A percentile compares a stretch with the other conserved stretches of the same genome.
Conservation (phyloP, 2,329 filamentous ascomycete genomes). For the Sporothrix phasma region DNA sequence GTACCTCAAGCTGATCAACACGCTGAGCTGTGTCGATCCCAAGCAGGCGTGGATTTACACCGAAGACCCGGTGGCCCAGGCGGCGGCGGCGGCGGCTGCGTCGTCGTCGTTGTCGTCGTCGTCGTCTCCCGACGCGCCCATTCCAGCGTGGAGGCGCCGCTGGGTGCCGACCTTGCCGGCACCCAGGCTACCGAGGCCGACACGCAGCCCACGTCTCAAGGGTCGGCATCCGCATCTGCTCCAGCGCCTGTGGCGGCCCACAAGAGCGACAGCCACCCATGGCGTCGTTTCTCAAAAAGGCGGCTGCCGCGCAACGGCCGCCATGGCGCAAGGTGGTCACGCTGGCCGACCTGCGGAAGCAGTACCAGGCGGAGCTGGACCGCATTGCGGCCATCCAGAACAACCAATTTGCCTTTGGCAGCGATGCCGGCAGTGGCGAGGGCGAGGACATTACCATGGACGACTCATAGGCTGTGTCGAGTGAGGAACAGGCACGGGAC, state of each 20-base stretch:
- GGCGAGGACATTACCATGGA: slow-evolving; percentile 44
- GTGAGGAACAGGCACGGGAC: neutral
- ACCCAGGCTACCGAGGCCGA: neutral
- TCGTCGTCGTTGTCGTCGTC: no score
- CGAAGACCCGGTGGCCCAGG: slow-evolving; percentile 31
- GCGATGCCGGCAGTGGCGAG: slow-evolving; percentile 30
- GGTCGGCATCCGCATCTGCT: neutral
- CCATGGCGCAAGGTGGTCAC: slow-evolving; percentile 68
- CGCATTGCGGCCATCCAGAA: slow-evolving; percentile 78
- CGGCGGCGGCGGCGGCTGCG: neutral
- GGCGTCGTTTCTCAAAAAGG: slow-evolving; percentile 22
- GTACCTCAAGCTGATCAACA: slow-evolving; percentile 88
- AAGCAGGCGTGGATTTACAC: slow-evolving; percentile 72
- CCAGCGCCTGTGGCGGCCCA: neutral
- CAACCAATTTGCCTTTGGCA: slow-evolving; percentile 72
- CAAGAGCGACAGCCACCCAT: slow-evolving; percentile 15
- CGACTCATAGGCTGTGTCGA: slow-evolving; percentile 25
- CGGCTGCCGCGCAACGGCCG: slow-evolving; percentile 19
- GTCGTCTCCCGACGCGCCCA: neutral
- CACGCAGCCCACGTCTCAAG: neutral
- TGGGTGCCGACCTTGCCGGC: neutral
- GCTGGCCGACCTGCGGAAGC: slow-evolving; percentile 72
- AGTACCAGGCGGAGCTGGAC: slow-evolving; percentile 86
- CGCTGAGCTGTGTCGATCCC: slow-evolving; percentile 72
- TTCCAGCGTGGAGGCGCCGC: neutral